Conservation (phyloP, 371 early-diverging fungal genomes). For the Haplosporangium sp. region DNA sequence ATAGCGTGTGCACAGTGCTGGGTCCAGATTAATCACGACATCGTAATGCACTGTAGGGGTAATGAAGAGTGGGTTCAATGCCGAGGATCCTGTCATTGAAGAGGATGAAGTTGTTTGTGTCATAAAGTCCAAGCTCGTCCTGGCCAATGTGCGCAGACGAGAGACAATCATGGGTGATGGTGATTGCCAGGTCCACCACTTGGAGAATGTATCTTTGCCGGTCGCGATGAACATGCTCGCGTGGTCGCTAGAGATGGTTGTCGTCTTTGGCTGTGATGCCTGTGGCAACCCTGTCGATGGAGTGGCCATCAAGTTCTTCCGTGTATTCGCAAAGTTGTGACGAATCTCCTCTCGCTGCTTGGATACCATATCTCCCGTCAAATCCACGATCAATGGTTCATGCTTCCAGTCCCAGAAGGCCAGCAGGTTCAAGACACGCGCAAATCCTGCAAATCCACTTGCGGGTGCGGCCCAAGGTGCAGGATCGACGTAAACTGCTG, state of each 20-base stretch:
- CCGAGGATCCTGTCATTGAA: constrained; percentile 32
- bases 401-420: constrained; percentile 79
- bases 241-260: constrained; percentile 46
- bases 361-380: constrained; percentile 68
- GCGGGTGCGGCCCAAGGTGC: constrained; percentile 71
- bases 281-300: constrained; percentile 17
- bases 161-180: constrained; percentile 67
- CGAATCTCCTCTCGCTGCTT: constrained; percentile 60
- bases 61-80: constrained; percentile 68
- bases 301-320: constrained; percentile 42
- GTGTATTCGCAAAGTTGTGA: constrained; percentile 59
- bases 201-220: constrained; percentile 66
- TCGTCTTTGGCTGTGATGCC: constrained; percentile 30
- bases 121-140: constrained; percentile 66
- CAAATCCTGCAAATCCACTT: constrained; percentile 75
- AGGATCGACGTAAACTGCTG: constrained; percentile 71
- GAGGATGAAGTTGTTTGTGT: constrained; percentile 41
- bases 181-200: constrained; percentile 64
- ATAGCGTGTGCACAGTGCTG: constrained; percentile 67
- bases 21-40: constrained; percentile 70
- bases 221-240: constrained; percentile 77
- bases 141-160: constrained; percentile 72
- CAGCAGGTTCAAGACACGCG: constrained; percentile 78
- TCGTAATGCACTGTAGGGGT: constrained; percentile 79
- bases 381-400: constrained; percentile 82